A percentile compares a stretch with the other conserved stretches of the same genome.
Conservation (phyloP, 2,329 filamentous ascomycete genomes). For the Westerdykella sp. region DNA sequence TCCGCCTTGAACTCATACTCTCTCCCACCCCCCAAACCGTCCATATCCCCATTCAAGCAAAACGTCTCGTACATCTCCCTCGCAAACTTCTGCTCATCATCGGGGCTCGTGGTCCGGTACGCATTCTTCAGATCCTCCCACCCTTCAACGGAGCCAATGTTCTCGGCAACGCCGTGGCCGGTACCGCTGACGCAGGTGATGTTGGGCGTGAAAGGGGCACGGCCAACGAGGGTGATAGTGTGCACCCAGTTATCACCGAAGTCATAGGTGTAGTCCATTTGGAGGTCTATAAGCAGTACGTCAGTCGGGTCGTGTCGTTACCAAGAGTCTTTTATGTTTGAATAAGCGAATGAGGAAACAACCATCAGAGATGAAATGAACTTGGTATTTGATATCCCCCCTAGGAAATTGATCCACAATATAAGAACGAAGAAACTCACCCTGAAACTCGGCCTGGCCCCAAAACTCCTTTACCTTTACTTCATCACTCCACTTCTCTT, state of each 20-base stretch:
- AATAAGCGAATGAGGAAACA: background rate
- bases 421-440: background rate
- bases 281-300: background rate
- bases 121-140: background rate
- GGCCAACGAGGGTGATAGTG: background rate
- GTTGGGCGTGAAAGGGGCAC: background rate
- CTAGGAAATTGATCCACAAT: background rate
- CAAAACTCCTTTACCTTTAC: conserved; percentile 11
- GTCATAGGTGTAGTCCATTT: background rate
- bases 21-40: background rate
- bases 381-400: too few relatives aligned
- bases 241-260: background rate
- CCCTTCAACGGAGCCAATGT: background rate
- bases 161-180: background rate
- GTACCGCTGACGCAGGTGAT: background rate
- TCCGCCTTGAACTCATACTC: background rate
- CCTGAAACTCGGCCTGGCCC: conserved; percentile 4
- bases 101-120: background rate
- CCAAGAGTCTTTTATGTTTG: background rate
- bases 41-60: background rate
- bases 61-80: background rate
- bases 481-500: conserved; percentile 7
- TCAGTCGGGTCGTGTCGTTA: background rate
- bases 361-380: too few relatives aligned
- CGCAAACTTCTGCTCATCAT: background rate